Evolutionary conservation across 768 basidiomycete genomes (phyloP).

Genomic region (Amanita rubescens): DNA sequence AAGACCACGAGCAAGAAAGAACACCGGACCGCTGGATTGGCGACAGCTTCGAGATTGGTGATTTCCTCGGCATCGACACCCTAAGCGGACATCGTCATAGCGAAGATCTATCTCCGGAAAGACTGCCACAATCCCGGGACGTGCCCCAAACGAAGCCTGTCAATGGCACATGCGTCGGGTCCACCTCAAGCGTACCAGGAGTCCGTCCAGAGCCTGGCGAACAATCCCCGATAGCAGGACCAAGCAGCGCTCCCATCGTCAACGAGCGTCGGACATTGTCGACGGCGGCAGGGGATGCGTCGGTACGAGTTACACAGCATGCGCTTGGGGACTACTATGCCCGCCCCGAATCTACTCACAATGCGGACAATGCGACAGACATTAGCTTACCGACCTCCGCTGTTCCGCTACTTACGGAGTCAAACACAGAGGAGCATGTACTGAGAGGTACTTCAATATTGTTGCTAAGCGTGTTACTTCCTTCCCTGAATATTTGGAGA

Average conservation of each 20-base stretch:
- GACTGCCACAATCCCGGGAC: slow-evolving; percentile 3
- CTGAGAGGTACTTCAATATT: slow-evolving; percentile 55
- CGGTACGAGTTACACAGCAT: not conserved
- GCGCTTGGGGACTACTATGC: not conserved
- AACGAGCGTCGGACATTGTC: not conserved
- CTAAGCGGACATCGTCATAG: slow-evolving; percentile 21
- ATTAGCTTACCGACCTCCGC: slow-evolving; percentile 4
- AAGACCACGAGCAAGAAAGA: slow-evolving; percentile 24
- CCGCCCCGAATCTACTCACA: not conserved
- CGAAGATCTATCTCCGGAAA: slow-evolving; percentile 16
- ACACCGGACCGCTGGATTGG: slow-evolving; percentile 51
- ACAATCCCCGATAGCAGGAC: not conserved
- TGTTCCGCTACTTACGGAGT: slow-evolving; percentile 13
- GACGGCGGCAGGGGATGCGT: not conserved
- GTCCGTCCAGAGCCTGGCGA: not conserved
- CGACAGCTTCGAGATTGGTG: slow-evolving; percentile 69
- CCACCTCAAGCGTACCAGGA: not conserved
- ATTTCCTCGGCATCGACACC: slow-evolving; percentile 64
- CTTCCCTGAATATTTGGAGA: slow-evolving; percentile 25
- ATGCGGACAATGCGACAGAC: not conserved
- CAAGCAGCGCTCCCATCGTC: not conserved
- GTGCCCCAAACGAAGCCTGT: not conserved
- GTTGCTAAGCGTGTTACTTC: slow-evolving; percentile 1
- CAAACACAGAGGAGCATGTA: slow-evolving; percentile 46
- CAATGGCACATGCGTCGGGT: no score